These are phyloP conservation scores for Nicotiana sylvestris DNA, from an alignment of 257 asterid species.

Conservation along the genomic window DNA sequence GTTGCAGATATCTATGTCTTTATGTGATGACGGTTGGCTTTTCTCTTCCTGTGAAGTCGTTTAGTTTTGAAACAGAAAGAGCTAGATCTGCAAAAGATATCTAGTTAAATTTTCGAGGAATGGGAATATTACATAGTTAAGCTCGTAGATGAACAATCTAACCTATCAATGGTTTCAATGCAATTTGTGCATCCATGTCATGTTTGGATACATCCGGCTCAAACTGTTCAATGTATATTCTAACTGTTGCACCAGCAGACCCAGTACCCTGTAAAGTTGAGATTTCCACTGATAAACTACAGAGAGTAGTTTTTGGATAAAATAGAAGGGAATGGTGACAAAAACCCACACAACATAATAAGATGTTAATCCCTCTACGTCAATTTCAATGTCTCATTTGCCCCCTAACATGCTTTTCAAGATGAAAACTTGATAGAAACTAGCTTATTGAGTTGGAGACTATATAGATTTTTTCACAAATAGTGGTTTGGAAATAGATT, in stretches of 20 bases:
- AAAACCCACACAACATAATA: not conserved
- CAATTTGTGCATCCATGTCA: conserved; percentile 74
- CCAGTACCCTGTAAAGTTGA: conserved; percentile 72
- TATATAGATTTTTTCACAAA: not conserved
- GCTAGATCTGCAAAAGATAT: conserved; percentile 62
- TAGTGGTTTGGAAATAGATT: not conserved
- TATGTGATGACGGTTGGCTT: conserved; percentile 95
- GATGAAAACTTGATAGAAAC: not conserved
- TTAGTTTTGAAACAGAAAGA: conserved; percentile 65
- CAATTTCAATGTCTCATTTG: not conserved
- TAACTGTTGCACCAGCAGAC: conserved; percentile 95
- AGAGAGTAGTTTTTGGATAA: not conserved
- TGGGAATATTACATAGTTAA: not conserved
- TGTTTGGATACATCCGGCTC: conserved; percentile 85
- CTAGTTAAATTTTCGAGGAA: conserved; percentile 4
- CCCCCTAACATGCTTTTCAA: not conserved
- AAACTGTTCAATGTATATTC: conserved; percentile 76
- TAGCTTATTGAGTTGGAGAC: not conserved
- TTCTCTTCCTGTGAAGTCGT: conserved; percentile 91
- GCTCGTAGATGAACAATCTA: not conserved
- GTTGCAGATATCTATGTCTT: conserved; percentile 11
- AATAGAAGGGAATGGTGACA: not conserved
- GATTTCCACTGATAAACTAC: not conserved
- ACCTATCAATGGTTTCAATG: conserved; percentile 85
- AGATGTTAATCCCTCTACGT: not conserved